Evolutionary conservation across 306 rosid genomes (phyloP).

Genomic region (Cicer chorassanicum): DNA sequence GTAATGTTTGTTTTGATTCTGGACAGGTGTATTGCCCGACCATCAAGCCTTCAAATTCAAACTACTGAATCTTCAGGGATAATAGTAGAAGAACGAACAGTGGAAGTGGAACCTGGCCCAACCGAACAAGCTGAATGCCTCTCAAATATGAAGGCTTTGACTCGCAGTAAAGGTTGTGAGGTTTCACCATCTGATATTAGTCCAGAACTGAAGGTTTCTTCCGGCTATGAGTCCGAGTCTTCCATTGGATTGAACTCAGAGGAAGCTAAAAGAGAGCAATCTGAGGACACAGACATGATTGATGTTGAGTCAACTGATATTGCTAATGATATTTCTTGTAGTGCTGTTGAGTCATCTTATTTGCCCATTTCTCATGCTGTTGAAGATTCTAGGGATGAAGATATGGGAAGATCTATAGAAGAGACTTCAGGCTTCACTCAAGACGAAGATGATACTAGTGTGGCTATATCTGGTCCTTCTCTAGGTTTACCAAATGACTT

Average conservation of each 20-base stretch:
- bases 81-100: constrained; percentile 45
- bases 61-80: constrained; percentile 54
- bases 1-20: constrained; percentile 37
- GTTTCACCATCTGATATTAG: constrained; percentile 46
- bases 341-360: constrained; percentile 44
- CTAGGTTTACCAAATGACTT: constrained; percentile 47
- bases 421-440: constrained; percentile 38
- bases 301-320: constrained; percentile 42
- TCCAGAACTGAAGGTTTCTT: constrained; percentile 47
- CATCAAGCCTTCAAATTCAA: constrained; percentile 65
- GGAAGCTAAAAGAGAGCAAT: constrained; percentile 43
- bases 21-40: constrained; percentile 69
- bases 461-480: constrained; percentile 34
- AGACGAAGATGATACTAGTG: constrained; percentile 40
- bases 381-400: constrained; percentile 35
- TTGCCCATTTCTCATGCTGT: constrained; percentile 42
- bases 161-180: constrained; percentile 31
- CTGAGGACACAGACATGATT: constrained; percentile 44
- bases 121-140: constrained; percentile 54
- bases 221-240: constrained; percentile 43
- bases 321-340: constrained; percentile 44
- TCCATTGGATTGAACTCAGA: constrained; percentile 46
- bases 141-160: constrained; percentile 39
- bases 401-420: constrained; percentile 26
- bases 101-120: constrained; percentile 43